A percentile compares a stretch with the other conserved stretches of the same genome.
Conservation (phyloP, 148 eudicot genomes). For the Spergularia bocconei region DNA sequence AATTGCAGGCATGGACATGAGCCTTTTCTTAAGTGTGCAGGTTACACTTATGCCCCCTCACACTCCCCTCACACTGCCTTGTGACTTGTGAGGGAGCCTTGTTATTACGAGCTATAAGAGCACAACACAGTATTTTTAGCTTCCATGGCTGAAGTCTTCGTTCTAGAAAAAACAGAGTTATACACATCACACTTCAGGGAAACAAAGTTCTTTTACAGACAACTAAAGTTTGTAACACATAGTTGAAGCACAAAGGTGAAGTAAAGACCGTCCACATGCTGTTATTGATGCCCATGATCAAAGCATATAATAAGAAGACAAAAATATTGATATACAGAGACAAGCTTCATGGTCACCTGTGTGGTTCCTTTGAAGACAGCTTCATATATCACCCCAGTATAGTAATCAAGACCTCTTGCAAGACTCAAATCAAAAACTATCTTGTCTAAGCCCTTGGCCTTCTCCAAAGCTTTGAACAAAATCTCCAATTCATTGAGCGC, state of each 20-base stretch:
- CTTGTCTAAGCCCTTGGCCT: constrained; percentile 61
- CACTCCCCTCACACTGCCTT: background rate
- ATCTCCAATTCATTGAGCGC: constrained; percentile 83
- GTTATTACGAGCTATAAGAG: background rate
- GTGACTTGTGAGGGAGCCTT: background rate
- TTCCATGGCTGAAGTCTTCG: background rate
- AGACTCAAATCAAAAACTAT: constrained; percentile 92
- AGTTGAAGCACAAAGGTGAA: background rate
- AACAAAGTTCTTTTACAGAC: background rate
- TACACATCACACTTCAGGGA: background rate
- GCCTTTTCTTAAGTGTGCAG: background rate
- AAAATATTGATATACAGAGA: background rate
- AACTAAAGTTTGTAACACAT: background rate
- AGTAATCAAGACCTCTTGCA: constrained; percentile 98
- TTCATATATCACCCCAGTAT: constrained; percentile 95
- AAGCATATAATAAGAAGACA: background rate
- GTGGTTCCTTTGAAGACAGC: constrained; percentile 89
- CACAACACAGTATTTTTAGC: background rate
- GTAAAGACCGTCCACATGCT: background rate
- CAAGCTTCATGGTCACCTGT: constrained; percentile 50
- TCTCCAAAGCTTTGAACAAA: constrained; percentile 69
- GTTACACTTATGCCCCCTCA: background rate
- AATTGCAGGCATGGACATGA: background rate
- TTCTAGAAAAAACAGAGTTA: background rate
- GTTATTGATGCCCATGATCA: background rate